Base-by-base conservation (phyloP, 768 basidiomycete genomes). In the Pholiota microspora region DNA sequence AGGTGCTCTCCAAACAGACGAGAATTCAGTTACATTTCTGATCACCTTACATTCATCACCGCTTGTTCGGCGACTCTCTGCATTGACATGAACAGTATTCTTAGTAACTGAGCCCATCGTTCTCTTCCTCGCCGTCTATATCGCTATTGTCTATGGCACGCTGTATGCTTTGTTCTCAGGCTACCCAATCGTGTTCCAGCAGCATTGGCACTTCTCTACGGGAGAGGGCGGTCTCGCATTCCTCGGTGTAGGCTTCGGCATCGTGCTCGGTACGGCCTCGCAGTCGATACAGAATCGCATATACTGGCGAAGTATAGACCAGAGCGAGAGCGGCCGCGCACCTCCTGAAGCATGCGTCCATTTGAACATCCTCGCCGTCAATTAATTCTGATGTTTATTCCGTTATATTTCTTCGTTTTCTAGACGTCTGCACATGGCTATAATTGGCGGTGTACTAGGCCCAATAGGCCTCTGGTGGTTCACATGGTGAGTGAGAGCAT, bases 391-490 rank as follows among this genome's bases (percentile, higher is more conserved):
- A 36, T n/a, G n/a, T n/a, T 28, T 49, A n/a, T 1, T 24, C 16
- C 12, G 6, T 35, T 55, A 47, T n/a, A n/a, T n/a, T n/a, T n/a
- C n/a, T n/a, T n/a, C n/a, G n/a, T 28, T 57, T 46, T 40, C 29
- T 59, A 84, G 82, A 18, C 77, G 85, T n/a, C 66, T 88, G 54
- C 82, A 84, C 58, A 74, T 80, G 62, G 79, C 80, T 34, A 81
- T 83, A 60, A 38, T 80, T 18, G 84, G 82, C 15, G 81, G 74
- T 1, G 54, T 82, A 1, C 64, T 82, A 40, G 65, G 80, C 27
- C 85, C 85, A 1, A 67, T 81, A 45, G 83, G 85, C 1, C 67
- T 86, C 8, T 84, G 85, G 73, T 84, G 81, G 81, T 86, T 87
- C 65, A 83, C 85, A 36, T 86, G 84, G 84, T 77, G 61, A 55